phyloP scores from a whole-genome alignment of 2,329 filamentous ascomycete genomes.

The Botrytis pseudocinerea region DNA sequence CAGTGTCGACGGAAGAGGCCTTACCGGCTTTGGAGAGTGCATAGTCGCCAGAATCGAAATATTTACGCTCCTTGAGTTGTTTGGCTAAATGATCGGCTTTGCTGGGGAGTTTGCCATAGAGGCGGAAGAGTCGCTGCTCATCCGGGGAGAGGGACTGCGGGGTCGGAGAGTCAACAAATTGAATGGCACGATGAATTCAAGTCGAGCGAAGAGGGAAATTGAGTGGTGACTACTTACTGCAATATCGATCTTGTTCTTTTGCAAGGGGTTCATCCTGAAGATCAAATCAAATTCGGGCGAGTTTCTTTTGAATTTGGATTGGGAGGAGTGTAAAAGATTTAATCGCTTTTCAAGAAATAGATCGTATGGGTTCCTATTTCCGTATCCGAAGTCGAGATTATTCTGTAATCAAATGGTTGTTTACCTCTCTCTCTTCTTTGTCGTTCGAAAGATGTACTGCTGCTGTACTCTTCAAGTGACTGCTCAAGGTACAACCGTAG shows the following conservation, averaged over 20 bases:
- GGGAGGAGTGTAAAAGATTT: not conserved
- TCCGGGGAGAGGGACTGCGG: constrained; percentile 83
- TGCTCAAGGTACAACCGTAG: not conserved
- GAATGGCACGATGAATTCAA: constrained; percentile 7
- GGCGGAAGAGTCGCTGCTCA: constrained; percentile 92
- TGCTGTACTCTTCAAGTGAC: constrained; percentile 10
- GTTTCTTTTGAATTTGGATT: not conserved
- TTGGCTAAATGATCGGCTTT: constrained; percentile 97
- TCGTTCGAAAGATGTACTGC: not conserved
- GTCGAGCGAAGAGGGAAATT: not conserved
- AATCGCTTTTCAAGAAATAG: not conserved
- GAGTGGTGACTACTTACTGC: constrained; percentile 62
- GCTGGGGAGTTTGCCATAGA: constrained; percentile 96
- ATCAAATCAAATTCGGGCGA: constrained; percentile 7
- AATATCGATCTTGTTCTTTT: constrained; percentile 98
- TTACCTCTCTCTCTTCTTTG: constrained; percentile 16
- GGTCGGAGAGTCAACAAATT: constrained; percentile 8
- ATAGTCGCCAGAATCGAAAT: constrained; percentile 96
- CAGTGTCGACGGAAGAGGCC: constrained; percentile 89
- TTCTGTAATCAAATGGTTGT: constrained; percentile 6
- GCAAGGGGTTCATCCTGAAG: constrained; percentile 82
- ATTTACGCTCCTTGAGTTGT: constrained; percentile 98
- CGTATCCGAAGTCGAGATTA: constrained; percentile 1
- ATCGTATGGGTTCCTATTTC: not conserved
- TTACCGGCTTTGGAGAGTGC: constrained; percentile 97